Evolutionary conservation across 495 filamentous ascomycete genomes (phyloP).

Genomic region (Neurospora tetrasperma): DNA sequence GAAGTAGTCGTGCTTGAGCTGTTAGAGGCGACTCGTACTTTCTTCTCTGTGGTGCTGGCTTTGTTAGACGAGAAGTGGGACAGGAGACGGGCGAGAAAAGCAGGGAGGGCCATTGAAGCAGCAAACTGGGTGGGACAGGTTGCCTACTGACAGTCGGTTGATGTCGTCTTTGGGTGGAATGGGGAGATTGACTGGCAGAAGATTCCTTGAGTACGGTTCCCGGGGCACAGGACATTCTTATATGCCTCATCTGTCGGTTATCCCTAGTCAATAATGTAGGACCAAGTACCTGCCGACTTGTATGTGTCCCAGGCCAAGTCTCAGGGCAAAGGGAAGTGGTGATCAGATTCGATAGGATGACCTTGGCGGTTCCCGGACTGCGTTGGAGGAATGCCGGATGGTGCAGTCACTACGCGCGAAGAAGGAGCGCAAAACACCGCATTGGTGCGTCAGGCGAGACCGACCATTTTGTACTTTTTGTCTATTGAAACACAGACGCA

Average conservation of each 20-base stretch:
- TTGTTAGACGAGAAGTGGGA: slow-evolving; percentile 16
- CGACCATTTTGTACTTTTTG: neutral
- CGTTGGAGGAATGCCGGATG: slow-evolving; percentile 39
- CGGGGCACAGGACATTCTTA: neutral
- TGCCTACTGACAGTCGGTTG: neutral
- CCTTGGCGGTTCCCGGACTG: slow-evolving; percentile 26
- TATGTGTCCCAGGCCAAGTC: neutral
- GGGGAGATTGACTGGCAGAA: neutral
- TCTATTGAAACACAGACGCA: neutral
- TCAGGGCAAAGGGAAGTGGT: neutral
- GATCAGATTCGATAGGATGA: slow-evolving; percentile 3
- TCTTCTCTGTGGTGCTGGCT: slow-evolving; percentile 11
- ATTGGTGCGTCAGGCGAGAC: neutral
- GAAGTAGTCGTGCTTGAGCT: slow-evolving; percentile 10
- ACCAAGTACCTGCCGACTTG: neutral
- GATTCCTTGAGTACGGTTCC: slow-evolving; percentile 1
- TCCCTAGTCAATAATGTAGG: slow-evolving; percentile 14
- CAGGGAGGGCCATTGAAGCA: slow-evolving; percentile 14
- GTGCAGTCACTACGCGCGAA: neutral
- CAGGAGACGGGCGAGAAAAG: slow-evolving; percentile 18
- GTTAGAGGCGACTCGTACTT: slow-evolving; percentile 1
- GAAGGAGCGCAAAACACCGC: neutral
- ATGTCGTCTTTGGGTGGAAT: neutral
- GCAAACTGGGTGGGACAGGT: slow-evolving; percentile 1
- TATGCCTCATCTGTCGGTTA: neutral